Conservation (phyloP, 2,329 filamentous ascomycete species). For the Talaromyces piceae region DNA sequence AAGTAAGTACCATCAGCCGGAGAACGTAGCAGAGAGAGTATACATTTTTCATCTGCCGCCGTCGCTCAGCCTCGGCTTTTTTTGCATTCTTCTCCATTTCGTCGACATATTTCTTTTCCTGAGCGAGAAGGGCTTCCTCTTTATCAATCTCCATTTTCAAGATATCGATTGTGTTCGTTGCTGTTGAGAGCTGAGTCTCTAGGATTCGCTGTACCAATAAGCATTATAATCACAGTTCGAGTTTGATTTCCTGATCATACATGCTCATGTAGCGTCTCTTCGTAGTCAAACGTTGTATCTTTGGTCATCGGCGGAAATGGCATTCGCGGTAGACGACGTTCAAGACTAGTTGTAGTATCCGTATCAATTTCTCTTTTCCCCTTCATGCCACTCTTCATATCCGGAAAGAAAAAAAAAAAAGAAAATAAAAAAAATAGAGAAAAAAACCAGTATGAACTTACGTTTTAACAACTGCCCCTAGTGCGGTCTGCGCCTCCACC, state of each 20-base stretch:
- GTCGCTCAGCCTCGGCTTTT: conserved; percentile 30
- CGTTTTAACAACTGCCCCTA: conserved; percentile 36
- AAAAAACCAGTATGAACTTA: conserved; percentile 16
- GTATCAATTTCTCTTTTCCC: not conserved
- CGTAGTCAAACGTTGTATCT: conserved; percentile 37
- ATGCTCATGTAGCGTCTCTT: conserved; percentile 36
- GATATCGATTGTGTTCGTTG: conserved; percentile 33
- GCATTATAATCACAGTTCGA: not conserved
- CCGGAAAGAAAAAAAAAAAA: too few relatives aligned
- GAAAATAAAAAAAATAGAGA: too few relatives aligned
- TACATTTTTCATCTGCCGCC: conserved; percentile 37
- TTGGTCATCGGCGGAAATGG: conserved; percentile 38
- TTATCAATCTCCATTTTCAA: conserved; percentile 35
- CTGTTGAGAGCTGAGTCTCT: conserved; percentile 33
- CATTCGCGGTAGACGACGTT: conserved; percentile 38
- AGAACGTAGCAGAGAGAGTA: not conserved
- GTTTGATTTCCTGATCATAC: conserved; percentile 19
- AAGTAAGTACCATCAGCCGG: not conserved
- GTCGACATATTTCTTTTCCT: conserved; percentile 33
- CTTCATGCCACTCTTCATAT: too few relatives aligned
- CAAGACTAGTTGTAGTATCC: conserved; percentile 22
- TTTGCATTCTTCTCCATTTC: conserved; percentile 39
- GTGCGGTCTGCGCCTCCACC: conserved; percentile 35
- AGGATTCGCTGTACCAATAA: conserved; percentile 24
- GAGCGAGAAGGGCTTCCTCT: conserved; percentile 35